Evolutionary conservation across 108 stramenopile genomes (phyloP).

Genomic region (Phaeodactylum tricornutum): DNA sequence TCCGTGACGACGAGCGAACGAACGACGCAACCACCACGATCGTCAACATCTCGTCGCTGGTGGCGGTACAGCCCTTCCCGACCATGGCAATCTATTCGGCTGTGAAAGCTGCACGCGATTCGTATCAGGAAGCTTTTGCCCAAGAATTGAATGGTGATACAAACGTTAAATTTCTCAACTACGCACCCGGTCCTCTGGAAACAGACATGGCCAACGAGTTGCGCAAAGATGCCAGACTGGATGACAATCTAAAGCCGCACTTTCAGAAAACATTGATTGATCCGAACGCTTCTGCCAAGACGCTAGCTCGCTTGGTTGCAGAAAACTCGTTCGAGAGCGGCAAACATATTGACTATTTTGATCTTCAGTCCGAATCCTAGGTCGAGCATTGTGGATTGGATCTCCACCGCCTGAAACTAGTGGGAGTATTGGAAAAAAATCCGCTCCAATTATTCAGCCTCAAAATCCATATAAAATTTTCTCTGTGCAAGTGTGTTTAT

Average conservation of each 20-base stretch:
- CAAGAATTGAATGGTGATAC: constrained; percentile 17
- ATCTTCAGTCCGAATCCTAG: too few species aligned
- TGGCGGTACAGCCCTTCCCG: constrained; percentile 55
- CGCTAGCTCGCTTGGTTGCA: constrained; percentile 36
- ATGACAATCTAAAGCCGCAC: constrained; percentile 24
- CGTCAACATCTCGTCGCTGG: constrained; percentile 66
- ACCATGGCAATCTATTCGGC: constrained; percentile 67
- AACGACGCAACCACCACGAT: constrained; percentile 9
- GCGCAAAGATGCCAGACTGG: constrained; percentile 25
- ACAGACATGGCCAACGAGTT: constrained; percentile 57
- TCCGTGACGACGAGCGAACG: constrained; percentile 2
- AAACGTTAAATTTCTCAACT: constrained; percentile 46
- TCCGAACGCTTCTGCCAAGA: constrained; percentile 46
- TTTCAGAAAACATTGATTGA: constrained; percentile 27
- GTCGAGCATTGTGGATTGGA: too few species aligned
- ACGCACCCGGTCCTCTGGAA: constrained; percentile 73
- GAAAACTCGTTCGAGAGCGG: constrained; percentile 50
- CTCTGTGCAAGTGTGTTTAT: too few species aligned
- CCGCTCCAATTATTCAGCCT: too few species aligned
- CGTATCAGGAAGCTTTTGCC: constrained; percentile 53
- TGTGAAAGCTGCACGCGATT: constrained; percentile 68
- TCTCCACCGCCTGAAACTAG: too few species aligned
- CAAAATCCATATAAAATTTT: too few species aligned
- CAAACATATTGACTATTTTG: constrained; percentile 69
- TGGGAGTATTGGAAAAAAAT: too few species aligned